Conservation (phyloP, 2,329 filamentous ascomycete genomes). For the Sporothrix variecibatus region DNA sequence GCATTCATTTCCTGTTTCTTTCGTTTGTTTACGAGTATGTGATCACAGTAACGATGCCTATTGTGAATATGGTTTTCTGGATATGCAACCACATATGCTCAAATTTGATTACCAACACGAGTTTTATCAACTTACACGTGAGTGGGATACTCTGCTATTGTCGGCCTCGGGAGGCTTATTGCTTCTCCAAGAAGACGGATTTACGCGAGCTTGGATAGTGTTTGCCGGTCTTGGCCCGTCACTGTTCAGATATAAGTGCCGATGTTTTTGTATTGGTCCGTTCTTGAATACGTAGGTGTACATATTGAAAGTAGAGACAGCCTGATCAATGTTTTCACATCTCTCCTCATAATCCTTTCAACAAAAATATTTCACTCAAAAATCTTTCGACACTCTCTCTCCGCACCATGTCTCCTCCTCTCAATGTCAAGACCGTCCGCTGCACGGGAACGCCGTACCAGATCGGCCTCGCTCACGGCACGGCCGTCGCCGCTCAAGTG, state of each 20-base stretch:
- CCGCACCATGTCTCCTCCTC: not conserved
- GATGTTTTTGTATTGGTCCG: not conserved
- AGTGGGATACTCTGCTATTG: not conserved
- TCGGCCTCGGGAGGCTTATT: not conserved
- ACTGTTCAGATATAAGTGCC: not conserved
- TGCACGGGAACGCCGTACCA: constrained; percentile 13
- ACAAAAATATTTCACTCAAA: not conserved
- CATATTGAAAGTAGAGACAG: no score
- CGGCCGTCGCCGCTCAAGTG: not conserved
- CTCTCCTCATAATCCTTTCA: not conserved
- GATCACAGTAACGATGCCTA: no score
- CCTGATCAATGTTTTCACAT: no score
- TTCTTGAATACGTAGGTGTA: no score
- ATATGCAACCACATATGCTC: no score
- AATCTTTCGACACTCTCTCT: not conserved
- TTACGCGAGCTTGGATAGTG: not conserved
- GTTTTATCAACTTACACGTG: not conserved
- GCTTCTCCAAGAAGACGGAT: not conserved
- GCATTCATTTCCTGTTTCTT: no score
- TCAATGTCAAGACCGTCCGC: not conserved
- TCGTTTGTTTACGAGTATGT: no score
- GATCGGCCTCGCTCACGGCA: constrained; percentile 22
- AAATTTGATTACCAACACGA: not conserved
- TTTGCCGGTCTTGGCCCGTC: not conserved
- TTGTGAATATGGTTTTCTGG: no score